These are phyloP conservation scores for Carex pumila DNA, from an alignment of 176 grass and related monocot genomes.

Conservation along the genomic window DNA sequence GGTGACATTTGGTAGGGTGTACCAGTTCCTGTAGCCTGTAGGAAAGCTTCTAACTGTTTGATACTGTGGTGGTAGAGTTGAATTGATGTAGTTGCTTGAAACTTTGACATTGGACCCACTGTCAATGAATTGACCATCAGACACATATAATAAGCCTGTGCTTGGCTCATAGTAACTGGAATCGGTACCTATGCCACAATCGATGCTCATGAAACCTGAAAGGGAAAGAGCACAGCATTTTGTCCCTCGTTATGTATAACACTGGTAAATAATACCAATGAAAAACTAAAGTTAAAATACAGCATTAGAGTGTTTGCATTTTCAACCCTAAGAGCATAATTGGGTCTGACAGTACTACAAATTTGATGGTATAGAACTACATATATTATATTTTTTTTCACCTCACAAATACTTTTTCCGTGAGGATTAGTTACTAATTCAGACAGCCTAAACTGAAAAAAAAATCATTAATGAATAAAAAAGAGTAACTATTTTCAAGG, in stretches of 20 bases:
- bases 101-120: slow-evolving; percentile 8
- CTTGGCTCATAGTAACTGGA: slow-evolving; percentile 9
- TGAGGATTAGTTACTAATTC: background rate
- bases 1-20: slow-evolving; percentile 12
- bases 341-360: background rate
- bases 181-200: slow-evolving; percentile 20
- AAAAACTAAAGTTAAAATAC: background rate
- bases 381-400: no score
- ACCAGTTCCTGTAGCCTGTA: slow-evolving; percentile 27
- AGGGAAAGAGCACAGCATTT: background rate
- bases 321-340: no score
- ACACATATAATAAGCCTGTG: slow-evolving; percentile 12
- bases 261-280: background rate
- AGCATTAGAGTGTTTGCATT: background rate
- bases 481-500: background rate
- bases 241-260: background rate
- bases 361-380: background rate
- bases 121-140: slow-evolving; percentile 25
- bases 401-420: no score
- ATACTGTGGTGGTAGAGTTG: background rate
- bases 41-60: slow-evolving; percentile 30
- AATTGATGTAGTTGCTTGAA: background rate
- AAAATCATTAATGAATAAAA: background rate
- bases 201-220: slow-evolving; percentile 34
- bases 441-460: background rate